These are phyloP conservation scores for Leishmania braziliensis DNA, from an alignment of 208 protist genomes.

Conservation along the genomic window DNA sequence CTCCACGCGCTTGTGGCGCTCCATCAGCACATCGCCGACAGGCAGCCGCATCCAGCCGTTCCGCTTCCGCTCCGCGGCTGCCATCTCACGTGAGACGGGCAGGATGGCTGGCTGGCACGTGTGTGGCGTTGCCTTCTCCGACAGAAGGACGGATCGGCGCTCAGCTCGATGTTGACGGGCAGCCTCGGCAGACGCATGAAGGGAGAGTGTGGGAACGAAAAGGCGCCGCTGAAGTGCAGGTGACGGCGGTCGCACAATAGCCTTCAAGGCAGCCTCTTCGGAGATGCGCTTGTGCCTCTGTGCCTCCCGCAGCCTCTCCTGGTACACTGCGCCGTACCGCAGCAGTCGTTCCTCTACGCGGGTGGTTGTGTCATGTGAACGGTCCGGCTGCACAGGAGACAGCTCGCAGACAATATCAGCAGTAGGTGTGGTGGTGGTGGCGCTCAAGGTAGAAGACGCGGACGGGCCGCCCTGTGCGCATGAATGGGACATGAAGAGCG, in stretches of 20 bases:
- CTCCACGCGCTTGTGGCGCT: conserved; percentile 24
- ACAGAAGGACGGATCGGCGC: conserved; percentile 1
- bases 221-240: conserved; percentile 4
- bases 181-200: conserved; percentile 20
- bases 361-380: background rate
- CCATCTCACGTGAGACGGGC: conserved; percentile 29
- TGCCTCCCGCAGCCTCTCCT: conserved; percentile 11
- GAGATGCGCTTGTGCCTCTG: conserved; percentile 2
- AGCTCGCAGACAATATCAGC: conserved; percentile 38
- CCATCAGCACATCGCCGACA: conserved; percentile 22
- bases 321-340: conserved; percentile 38
- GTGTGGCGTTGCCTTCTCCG: background rate
- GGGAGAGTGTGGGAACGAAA: conserved; percentile 20
- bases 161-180: conserved; percentile 22
- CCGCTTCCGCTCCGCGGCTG: conserved; percentile 15
- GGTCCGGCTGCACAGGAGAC: conserved; percentile 23
- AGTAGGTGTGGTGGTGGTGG: background rate
- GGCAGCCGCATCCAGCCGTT: conserved; percentile 14
- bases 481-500: background rate
- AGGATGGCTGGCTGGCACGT: conserved; percentile 21
- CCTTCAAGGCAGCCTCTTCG: conserved; percentile 6
- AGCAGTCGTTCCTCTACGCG: conserved; percentile 56
- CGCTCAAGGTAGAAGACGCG: no score
- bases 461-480: background rate
- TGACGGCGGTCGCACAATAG: background rate